A percentile compares a stretch with the other conserved stretches of the same genome.
Evolutionary conservation across 208 protist genomes (phyloP).

Genomic region (Leishmania major): DNA sequence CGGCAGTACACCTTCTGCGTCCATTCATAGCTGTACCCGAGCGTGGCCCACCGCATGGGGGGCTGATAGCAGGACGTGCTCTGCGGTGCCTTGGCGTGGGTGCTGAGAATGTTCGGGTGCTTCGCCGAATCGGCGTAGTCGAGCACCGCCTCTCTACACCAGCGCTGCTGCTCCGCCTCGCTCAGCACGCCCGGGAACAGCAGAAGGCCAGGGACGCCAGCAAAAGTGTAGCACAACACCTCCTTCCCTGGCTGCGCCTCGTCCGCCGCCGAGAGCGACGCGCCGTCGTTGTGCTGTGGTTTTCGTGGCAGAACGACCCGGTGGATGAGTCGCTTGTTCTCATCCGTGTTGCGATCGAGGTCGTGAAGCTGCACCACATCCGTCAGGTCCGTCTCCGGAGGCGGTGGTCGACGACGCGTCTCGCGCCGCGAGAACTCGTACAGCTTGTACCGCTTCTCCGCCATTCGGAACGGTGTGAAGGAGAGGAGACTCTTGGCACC

Average conservation of each 20-base stretch:
- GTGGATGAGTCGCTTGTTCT: conserved; percentile 49
- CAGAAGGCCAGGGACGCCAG: conserved; percentile 66
- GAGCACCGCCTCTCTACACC: conserved; percentile 64
- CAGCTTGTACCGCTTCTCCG: conserved; percentile 75
- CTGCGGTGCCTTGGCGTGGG: conserved; percentile 60
- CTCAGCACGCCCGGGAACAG: conserved; percentile 64
- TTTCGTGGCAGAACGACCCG: conserved; percentile 17
- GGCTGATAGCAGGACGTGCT: conserved; percentile 74
- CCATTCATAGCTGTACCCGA: conserved; percentile 92
- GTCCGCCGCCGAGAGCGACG: background rate
- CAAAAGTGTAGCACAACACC: conserved; percentile 72
- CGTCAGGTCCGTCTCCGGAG: conserved; percentile 45
- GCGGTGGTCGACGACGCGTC: conserved; percentile 31
- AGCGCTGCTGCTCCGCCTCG: conserved; percentile 50
- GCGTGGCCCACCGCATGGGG: conserved; percentile 87
- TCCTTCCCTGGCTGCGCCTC: background rate
- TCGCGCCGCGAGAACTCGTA: conserved; percentile 56
- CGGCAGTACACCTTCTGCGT: conserved; percentile 76
- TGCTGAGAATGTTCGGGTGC: conserved; percentile 87
- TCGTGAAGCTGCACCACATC: conserved; percentile 66
- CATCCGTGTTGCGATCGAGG: conserved; percentile 57
- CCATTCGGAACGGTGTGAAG: conserved; percentile 51
- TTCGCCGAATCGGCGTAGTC: conserved; percentile 56
- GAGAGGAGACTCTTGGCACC: conserved; percentile 22
- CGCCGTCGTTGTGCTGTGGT: background rate